Percentiles rank a stretch among this genome's conserved stretches.
These are phyloP conservation scores for Zymoseptoria brevis DNA, from an alignment of 2,329 filamentous ascomycete species.

Conservation along the genomic window DNA sequence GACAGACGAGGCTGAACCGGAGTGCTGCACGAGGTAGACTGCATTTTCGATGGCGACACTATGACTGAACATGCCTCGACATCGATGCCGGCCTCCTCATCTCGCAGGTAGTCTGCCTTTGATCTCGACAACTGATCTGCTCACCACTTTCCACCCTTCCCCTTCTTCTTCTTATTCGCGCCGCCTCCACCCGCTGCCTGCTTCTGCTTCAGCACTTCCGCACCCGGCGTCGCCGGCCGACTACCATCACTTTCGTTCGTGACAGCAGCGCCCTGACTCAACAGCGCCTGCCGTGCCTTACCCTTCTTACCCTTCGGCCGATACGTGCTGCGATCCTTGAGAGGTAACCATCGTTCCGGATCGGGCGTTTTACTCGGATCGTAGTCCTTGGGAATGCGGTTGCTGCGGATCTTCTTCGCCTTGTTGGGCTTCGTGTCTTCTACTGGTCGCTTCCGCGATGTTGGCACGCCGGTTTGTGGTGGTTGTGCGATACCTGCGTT, in stretches of 20 bases:
- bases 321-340: slow-evolving; percentile 83
- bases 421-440: slow-evolving; percentile 42
- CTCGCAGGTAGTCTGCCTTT: not conserved
- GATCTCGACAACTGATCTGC: not conserved
- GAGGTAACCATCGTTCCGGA: slow-evolving; percentile 84
- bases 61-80: not conserved
- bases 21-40: not conserved
- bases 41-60: not conserved
- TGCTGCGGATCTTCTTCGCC: slow-evolving; percentile 51
- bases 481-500: slow-evolving; percentile 53
- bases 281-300: slow-evolving; percentile 61
- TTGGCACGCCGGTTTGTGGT: slow-evolving; percentile 15
- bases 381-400: slow-evolving; percentile 62
- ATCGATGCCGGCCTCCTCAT: not conserved
- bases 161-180: slow-evolving; percentile 37
- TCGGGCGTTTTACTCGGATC: slow-evolving; percentile 74
- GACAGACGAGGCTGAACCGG: not conserved
- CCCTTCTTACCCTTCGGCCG: slow-evolving; percentile 81
- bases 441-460: slow-evolving; percentile 43
- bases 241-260: slow-evolving; percentile 48
- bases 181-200: slow-evolving; percentile 17
- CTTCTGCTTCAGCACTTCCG: slow-evolving; percentile 42
- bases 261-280: slow-evolving; percentile 77
- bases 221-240: slow-evolving; percentile 27
- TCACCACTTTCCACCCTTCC: slow-evolving; percentile 23